Conservation (phyloP, 2,329 filamentous ascomycete genomes). For the Calonectria fujianensis region DNA sequence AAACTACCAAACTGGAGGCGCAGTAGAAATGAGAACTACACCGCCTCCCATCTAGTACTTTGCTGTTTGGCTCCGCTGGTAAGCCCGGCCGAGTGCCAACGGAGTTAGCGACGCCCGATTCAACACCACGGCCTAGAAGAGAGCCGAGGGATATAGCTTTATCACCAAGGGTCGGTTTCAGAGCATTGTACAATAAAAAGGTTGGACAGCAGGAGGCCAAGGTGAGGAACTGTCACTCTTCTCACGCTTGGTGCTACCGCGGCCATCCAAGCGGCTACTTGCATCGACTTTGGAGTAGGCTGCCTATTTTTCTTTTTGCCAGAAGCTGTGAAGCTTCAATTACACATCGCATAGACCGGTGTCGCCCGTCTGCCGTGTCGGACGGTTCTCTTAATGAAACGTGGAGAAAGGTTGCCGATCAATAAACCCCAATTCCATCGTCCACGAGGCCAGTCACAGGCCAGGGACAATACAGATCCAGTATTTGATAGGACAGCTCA, state of each 20-base stretch:
- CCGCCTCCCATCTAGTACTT: conserved; percentile 34
- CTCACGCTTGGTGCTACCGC: conserved; percentile 49
- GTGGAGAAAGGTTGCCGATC: neutral
- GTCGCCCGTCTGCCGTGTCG: conserved; percentile 41
- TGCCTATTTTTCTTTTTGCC: conserved; percentile 47
- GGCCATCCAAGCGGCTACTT: conserved; percentile 52
- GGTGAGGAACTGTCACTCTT: conserved; percentile 53
- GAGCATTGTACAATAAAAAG: conserved; percentile 55
- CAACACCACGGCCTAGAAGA: conserved; percentile 34
- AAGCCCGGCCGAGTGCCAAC: conserved; percentile 50
- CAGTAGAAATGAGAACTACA: conserved; percentile 40
- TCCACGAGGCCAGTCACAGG: neutral
- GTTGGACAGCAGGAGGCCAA: conserved; percentile 54
- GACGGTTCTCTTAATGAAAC: conserved; percentile 37
- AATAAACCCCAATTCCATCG: neutral
- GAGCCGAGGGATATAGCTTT: conserved; percentile 34
- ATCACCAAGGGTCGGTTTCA: conserved; percentile 54
- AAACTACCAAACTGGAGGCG: conserved; percentile 39
- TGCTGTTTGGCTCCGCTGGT: conserved; percentile 44
- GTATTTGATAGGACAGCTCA: neutral
- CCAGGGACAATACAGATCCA: neutral
- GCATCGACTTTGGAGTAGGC: conserved; percentile 54
- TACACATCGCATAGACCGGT: conserved; percentile 46
- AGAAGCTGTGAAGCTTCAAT: conserved; percentile 40
- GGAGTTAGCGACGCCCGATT: conserved; percentile 45